phyloP scores from a whole-genome alignment of 1,284 basidiomycete species.

The Pyrrhoderma lamaoense region DNA sequence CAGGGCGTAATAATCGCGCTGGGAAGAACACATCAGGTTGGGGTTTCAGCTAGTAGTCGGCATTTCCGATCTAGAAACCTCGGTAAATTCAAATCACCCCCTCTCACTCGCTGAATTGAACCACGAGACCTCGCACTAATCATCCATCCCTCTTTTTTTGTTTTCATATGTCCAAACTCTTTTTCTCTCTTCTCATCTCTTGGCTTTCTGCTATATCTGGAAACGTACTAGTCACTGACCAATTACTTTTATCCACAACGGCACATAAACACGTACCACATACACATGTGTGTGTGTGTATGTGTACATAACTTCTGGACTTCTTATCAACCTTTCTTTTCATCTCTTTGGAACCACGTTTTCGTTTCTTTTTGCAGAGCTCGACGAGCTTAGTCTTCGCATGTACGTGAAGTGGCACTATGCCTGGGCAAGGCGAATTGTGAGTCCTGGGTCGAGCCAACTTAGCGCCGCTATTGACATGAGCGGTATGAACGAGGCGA shows the following conservation, averaged over 20 bases:
- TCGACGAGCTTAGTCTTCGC: conserved; percentile 15
- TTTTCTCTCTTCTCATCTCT: neutral
- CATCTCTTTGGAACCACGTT: neutral
- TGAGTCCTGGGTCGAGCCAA: neutral
- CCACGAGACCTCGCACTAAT: neutral
- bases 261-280: no score
- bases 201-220: no score
- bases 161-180: no score
- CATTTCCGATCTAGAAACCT: no score
- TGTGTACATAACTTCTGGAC: neutral
- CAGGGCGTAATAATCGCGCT: no score
- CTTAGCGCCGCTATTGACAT: conserved; percentile 9
- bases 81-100: neutral
- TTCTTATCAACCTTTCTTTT: neutral
- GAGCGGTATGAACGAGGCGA: conserved; percentile 5
- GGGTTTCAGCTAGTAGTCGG: no score
- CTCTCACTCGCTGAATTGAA: neutral
- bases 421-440: conserved; percentile 13
- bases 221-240: no score
- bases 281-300: neutral
- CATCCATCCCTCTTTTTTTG: no score
- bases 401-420: conserved; percentile 20
- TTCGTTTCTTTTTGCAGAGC: conserved; percentile 6
- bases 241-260: no score
- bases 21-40: no score